phyloP scores from a whole-genome alignment of 169 alveolate species.

The Cryptosporidium tyzzeri region DNA sequence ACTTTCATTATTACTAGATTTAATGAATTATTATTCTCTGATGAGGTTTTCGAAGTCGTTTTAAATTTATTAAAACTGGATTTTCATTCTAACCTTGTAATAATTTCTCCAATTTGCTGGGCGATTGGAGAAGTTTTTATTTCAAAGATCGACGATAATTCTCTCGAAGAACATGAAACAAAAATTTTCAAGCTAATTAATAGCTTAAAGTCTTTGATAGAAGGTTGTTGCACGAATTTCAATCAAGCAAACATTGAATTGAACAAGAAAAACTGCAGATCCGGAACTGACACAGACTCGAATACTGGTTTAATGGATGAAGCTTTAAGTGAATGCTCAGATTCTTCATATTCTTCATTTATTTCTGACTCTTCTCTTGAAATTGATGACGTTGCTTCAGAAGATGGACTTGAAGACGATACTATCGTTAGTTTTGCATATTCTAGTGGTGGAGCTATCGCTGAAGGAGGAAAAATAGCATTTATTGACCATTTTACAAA shows the following conservation, averaged over 20 bases:
- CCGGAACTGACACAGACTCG: not conserved
- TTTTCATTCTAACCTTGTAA: not conserved
- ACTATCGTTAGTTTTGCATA: not conserved
- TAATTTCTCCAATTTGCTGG: constrained; percentile 36
- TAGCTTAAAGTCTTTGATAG: not conserved
- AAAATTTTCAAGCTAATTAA: constrained; percentile 4
- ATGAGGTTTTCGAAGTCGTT: constrained; percentile 6
- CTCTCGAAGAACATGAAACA: not conserved
- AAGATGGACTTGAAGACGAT: not conserved
- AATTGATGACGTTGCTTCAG: not conserved
- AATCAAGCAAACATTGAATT: not conserved
- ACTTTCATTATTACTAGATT: not conserved
- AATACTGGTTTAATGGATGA: constrained; percentile 3
- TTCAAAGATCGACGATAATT: not conserved
- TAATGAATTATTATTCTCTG: constrained; percentile 6
- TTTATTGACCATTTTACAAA: not conserved
- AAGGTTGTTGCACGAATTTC: constrained; percentile 1
- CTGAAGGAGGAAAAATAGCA: not conserved
- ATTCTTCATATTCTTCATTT: constrained; percentile 48
- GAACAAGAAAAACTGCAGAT: not conserved
- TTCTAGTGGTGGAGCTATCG: not conserved
- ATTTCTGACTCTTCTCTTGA: constrained; percentile 25
- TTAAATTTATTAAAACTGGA: not conserved
- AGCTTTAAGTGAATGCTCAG: not conserved
- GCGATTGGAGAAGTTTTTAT: constrained; percentile 23